Evolutionary conservation across 306 rosid genomes (phyloP), one percentile per base, ranked within the genome.

Genomic region (Mimosa bimucronata): DNA sequence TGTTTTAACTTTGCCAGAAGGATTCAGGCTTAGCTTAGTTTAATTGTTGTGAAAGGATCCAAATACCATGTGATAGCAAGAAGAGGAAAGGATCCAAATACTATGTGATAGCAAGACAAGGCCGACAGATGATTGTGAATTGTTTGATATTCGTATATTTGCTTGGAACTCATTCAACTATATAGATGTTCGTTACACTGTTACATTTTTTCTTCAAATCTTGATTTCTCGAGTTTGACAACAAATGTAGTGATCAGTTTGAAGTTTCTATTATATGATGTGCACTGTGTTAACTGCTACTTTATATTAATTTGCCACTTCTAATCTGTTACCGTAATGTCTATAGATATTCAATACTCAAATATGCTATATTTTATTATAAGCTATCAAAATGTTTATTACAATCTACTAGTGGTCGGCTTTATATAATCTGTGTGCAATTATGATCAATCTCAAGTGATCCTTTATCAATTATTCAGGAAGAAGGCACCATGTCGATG

Each of bases 401-500:
- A 19, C 15, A 50, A 5, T 6, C 23, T 18, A 2, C 57, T 18
- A 50, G 23, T 19, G 25, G 18, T 53, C 18, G n/a, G 60, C 26
- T 53, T 7, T 7, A n/a, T 52, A 7, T 53, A 53, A 23, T 53
- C 18, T 19, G 1, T 7, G 18, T 53, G 26, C n/a, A n/a, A n/a
- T n/a, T n/a, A n/a, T 18, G 26, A 6, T 53, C 9, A n/a, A 3
- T 53, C 26, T 53, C 26, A 53, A 53, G 26, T 19, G 26, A 53
- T 19, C 26, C 7, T 21, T 21, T 55, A 4, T 55, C 19, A 26
- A 21, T 55, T 21, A 12, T 52, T 38, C 53, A 38, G 53, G 3
- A 9, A 26, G 11, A 14, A n/a, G 61, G 7, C 46, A 92, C 82
- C 86, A 94, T 94, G 98, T 94, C 98, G 93, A 91, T 94, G 98